Conservation (phyloP, 2,329 filamentous ascomycete genomes). For the Fusarium praegraminearum region DNA sequence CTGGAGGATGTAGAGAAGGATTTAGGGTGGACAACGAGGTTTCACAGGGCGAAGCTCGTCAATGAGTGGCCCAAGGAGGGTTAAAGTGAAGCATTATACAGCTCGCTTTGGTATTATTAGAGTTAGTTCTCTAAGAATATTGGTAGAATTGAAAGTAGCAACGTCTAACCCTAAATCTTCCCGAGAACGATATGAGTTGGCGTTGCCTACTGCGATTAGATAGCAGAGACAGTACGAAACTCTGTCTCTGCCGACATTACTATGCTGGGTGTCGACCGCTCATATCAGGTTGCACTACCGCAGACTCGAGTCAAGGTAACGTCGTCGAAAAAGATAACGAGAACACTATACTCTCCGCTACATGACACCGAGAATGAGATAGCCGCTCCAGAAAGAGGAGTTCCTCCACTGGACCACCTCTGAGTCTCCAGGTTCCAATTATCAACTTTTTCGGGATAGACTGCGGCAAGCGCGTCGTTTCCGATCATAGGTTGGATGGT, state of each 20-base stretch:
- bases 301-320: neutral
- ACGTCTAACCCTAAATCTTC: no score
- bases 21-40: constrained; percentile 69
- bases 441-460: rapidly evolving
- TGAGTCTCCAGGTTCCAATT: neutral
- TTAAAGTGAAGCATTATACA: neutral
- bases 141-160: no score
- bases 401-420: neutral
- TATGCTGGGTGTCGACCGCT: rapidly evolving
- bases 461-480: rapidly evolving
- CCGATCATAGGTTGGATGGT: neutral
- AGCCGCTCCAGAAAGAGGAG: neutral
- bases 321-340: constrained; percentile 1
- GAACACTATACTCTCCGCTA: neutral
- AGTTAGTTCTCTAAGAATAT: rapidly evolving
- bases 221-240: neutral
- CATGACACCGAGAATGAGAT: neutral
- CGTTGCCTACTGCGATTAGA: neutral
- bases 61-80: constrained; percentile 33
- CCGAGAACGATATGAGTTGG: no score
- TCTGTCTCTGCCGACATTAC: neutral
- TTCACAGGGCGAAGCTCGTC: constrained; percentile 34
- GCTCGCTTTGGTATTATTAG: rapidly evolving
- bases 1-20: constrained; percentile 71
- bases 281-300: neutral